Base-by-base conservation (phyloP, 106 monocot genomes). In the Allium sativum region DNA sequence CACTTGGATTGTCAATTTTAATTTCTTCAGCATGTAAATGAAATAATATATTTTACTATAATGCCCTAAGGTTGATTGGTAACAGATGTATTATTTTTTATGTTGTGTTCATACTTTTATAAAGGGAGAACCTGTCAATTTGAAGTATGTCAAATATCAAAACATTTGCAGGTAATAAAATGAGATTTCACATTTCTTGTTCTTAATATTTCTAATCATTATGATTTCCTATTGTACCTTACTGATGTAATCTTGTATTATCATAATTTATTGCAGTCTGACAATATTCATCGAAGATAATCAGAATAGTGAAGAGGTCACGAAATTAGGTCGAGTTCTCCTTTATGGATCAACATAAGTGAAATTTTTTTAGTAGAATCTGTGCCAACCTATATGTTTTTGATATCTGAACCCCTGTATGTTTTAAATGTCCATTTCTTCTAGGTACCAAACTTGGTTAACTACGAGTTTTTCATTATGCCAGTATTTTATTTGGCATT, bases 271-370 rank as follows among this genome's bases (percentile, higher is more conserved):
- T 21, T n/a, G 55, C 79, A 98, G 96, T 71, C 74, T 98, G 76
- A 98, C 87, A 40, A 91, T 98, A 67, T 98, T 98, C 65, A 77
- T 98, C 41, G 96, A 98, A 77, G 91, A 92, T 76, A 98, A 92
- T 71, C 96, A 98, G 78, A 72, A 73, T 48, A 76, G 84, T 21
- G 54, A 61, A 55, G 96, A 98, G 13, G 71, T 73, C 47, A 69
- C 96, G 44, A 80, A 84, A 57, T 68, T 96, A 69, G 91, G 82
- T 55, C 90, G 82, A 72, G 78, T 96, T 51, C 58, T 70, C 44
- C 84, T 91, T 53, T 73, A 76, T 72, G 96, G 96, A 55, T 78
- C 91, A 67, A 91, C 84, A 87, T 96, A 73, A 87, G 91, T 73
- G 17, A 54, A 21, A 14, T 40, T 7, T 20, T 20, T 31, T 31